Evolutionary conservation across 2,329 filamentous ascomycete species (phyloP).

Genomic region (Cladobotryum protrusum): DNA sequence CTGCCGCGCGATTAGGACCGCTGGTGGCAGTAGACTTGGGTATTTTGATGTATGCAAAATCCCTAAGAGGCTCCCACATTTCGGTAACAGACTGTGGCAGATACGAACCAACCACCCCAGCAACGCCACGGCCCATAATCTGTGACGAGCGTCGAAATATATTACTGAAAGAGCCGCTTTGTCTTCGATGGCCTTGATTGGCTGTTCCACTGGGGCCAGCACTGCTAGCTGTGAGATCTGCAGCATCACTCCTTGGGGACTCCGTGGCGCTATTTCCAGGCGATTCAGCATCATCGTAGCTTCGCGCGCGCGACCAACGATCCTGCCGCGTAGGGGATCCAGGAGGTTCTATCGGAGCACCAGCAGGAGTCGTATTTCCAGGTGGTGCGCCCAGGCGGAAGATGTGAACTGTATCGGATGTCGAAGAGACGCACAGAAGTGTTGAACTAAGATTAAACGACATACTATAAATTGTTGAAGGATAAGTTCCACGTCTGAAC

Average conservation of each 20-base stretch:
- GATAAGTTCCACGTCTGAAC: conserved; percentile 91
- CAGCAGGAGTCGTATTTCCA: conserved; percentile 29
- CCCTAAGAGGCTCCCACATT: conserved; percentile 92
- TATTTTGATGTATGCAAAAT: conserved; percentile 95
- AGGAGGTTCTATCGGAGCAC: conserved; percentile 32
- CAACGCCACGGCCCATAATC: conserved; percentile 82
- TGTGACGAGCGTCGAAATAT: conserved; percentile 93
- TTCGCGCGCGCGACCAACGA: conserved; percentile 48
- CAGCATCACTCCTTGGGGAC: conserved; percentile 45
- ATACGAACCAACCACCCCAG: conserved; percentile 84
- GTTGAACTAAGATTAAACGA: conserved; percentile 95
- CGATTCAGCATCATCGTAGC: conserved; percentile 41
- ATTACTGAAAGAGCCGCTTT: conserved; percentile 76
- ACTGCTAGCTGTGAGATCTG: conserved; percentile 30
- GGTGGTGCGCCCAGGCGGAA: conserved; percentile 66
- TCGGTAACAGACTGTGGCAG: conserved; percentile 89
- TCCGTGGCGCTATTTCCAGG: conserved; percentile 42
- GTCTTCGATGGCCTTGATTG: conserved; percentile 34
- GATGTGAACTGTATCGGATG: conserved; percentile 93
- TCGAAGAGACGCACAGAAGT: conserved; percentile 89
- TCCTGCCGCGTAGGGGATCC: conserved; percentile 37
- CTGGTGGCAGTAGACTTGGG: conserved; percentile 49
- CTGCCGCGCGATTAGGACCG: conserved; percentile 17
- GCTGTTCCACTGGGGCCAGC: conserved; percentile 16
- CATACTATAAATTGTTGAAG: conserved; percentile 96